phyloP scores from a whole-genome alignment of 257 asterid species.

The Mentha longifolia region DNA sequence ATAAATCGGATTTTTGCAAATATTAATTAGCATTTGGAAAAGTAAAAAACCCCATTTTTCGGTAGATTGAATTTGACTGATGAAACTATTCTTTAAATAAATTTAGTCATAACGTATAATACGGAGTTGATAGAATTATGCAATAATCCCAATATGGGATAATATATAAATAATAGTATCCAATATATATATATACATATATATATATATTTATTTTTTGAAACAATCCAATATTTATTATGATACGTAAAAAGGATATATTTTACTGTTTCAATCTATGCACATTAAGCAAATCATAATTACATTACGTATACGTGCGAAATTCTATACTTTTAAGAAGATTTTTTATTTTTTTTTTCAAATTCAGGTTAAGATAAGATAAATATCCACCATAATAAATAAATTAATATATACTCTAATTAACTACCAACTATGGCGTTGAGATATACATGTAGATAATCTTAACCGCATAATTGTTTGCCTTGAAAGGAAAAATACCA shows the following conservation, averaged over 20 bases:
- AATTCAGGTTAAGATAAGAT: background rate
- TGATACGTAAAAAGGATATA: background rate
- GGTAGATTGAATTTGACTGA: too few species aligned
- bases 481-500: background rate
- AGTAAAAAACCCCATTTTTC: too few species aligned
- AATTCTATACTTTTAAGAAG: too few species aligned
- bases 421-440: too few species aligned
- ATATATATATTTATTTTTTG: too few species aligned
- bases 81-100: too few species aligned
- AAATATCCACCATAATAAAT: background rate
- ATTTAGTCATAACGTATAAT: too few species aligned
- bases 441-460: background rate
- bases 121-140: too few species aligned
- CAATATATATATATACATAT: too few species aligned
- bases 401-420: background rate
- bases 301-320: too few species aligned
- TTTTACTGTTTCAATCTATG: background rate
- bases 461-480: background rate
- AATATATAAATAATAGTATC: background rate
- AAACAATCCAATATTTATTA: background rate
- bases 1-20: too few species aligned
- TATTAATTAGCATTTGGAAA: too few species aligned
- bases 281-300: background rate
- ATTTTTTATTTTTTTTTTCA: background rate
- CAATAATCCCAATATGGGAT: background rate